Evolutionary conservation across 2,329 filamentous ascomycete genomes (phyloP), one percentile per base, ranked within the genome.

Genomic region (Trichoderma oligosporum): DNA sequence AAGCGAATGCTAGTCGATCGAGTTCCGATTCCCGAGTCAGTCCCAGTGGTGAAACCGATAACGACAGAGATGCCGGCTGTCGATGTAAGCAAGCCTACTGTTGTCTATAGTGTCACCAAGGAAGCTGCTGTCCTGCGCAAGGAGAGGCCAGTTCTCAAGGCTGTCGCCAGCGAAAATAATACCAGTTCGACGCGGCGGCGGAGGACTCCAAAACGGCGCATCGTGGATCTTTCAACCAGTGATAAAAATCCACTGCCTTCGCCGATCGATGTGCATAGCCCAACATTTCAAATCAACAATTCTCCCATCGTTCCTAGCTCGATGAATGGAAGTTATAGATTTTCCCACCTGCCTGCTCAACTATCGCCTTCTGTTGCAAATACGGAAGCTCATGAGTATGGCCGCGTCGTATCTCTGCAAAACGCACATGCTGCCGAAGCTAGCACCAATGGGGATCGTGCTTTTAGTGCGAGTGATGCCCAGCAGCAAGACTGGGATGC

Each of bases 1-100:
- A 86, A 85, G 68, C 91, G 91, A 66, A 87, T 89, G 63, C 79
- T 99, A 41, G 82, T 92, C 4, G 92, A 97, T 49, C 85, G 92
- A 45, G 89, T 81, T 9, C 87, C 89, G 2, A 86, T 95, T 64
- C 84, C 86, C 16, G 82, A 88, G 24, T 85, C 82, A 35, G 85
- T 91, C 7, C 91, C 91, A 0, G 86, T 96, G 14, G 82, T 96
- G 58, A 90, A 87, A 69, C 84, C 87, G 12, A 77, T 80, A 24
- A 78, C 80, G 4, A 80, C 84, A 12, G 86, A 89, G 63, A 74
- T 85, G 8, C 77, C 80, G 7, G 78, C 82, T 4, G 78, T 86
- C 2, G 80, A 89, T 60, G 82, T 89, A 14, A 85, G 84, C 73
- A 91, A 88, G 65, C 81, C 85, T 20, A 74, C 83, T 25, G 82